These are phyloP conservation scores for Haberlea rhodopensis DNA, from an alignment of 257 asterid genomes.

Conservation along the genomic window DNA sequence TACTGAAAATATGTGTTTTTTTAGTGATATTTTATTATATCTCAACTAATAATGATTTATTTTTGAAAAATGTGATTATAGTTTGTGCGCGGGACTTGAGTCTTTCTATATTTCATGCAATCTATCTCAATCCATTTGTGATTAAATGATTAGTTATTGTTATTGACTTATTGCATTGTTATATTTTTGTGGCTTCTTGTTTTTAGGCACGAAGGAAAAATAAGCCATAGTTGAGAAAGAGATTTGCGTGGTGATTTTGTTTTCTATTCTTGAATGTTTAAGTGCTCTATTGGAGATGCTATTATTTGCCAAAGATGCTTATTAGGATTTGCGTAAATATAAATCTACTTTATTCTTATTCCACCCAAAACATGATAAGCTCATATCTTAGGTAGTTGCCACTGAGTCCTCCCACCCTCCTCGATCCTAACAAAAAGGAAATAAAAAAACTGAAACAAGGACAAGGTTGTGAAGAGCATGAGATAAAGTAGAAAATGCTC, in stretches of 20 bases:
- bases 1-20: too few relatives aligned
- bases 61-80: too few relatives aligned
- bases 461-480: too few relatives aligned
- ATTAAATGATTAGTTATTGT: too few relatives aligned
- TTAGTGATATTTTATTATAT: too few relatives aligned
- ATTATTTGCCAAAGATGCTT: not conserved
- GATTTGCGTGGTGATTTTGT: not conserved
- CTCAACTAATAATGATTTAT: too few relatives aligned
- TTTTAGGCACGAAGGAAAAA: conserved; percentile 11
- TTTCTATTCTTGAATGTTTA: not conserved
- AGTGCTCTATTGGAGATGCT: not conserved
- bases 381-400: not conserved
- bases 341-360: not conserved
- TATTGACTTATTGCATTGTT: too few relatives aligned
- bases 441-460: not conserved
- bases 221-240: conserved; percentile 20
- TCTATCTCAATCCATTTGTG: too few relatives aligned
- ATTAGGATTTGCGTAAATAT: not conserved
- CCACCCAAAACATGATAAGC: not conserved
- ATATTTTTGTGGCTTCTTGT: too few relatives aligned
- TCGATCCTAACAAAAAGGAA: not conserved
- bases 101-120: too few relatives aligned
- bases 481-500: not conserved
- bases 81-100: too few relatives aligned
- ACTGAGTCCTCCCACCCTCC: not conserved